Evolutionary conservation across 2,329 filamentous ascomycete genomes (phyloP).

Genomic region (Botryosphaeria dothidea): DNA sequence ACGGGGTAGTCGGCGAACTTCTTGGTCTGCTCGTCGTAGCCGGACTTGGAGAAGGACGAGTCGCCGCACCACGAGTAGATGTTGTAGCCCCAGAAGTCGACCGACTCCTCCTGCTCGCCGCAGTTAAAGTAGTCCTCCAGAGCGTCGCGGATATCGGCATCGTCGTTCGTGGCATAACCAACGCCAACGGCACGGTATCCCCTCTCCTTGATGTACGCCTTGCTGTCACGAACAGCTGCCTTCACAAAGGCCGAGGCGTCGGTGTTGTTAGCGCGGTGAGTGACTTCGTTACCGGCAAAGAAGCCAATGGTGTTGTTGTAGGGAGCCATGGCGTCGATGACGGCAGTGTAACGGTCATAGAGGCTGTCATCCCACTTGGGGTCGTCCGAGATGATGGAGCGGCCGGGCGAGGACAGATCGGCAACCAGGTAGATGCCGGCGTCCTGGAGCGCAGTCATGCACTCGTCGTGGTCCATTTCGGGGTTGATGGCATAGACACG

Average conservation of each 20-base stretch:
- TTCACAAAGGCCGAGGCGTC: constrained; percentile 91
- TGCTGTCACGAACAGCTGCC: constrained; percentile 94
- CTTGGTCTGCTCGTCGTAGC: constrained; percentile 77
- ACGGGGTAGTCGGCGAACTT: constrained; percentile 91
- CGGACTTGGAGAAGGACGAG: constrained; percentile 73
- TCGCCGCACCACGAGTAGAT: constrained; percentile 99
- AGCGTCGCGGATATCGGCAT: constrained; percentile 75
- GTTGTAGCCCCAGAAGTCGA: constrained; percentile 99
- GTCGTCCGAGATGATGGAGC: constrained; percentile 81
- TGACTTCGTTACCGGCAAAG: constrained; percentile 98
- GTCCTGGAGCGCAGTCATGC: constrained; percentile 80
- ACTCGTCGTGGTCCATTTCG: constrained; percentile 71
- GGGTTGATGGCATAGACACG: constrained; percentile 94
- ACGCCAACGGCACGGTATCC: constrained; percentile 79
- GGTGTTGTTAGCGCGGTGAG: constrained; percentile 89
- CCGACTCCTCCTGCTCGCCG: constrained; percentile 61
- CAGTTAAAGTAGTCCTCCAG: constrained; percentile 96
- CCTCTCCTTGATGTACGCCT: constrained; percentile 85
- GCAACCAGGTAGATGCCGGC: constrained; percentile 95
- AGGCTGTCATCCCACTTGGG: constrained; percentile 78
- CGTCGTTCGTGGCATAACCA: constrained; percentile 95
- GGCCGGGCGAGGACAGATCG: constrained; percentile 78
- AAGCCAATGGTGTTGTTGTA: constrained; percentile 95
- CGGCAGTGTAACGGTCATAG: constrained; percentile 77
- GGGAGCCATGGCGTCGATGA: constrained; percentile 77